Base-by-base conservation (phyloP, 352 stramenopile genomes). In the Phytophthora cryptogea region DNA sequence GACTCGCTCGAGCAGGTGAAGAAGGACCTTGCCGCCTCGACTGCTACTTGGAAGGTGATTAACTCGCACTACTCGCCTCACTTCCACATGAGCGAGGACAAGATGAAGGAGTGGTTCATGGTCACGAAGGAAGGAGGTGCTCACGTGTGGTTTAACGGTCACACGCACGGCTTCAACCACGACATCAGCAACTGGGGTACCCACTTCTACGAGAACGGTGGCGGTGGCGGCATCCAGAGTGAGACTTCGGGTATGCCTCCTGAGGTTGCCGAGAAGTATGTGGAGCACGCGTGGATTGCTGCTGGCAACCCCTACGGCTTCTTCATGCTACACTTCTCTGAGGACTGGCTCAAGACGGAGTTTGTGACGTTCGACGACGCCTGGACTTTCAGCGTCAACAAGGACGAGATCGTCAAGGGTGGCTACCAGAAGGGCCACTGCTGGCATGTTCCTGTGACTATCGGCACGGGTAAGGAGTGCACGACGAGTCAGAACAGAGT, bases 41-140 rank as follows among this genome's bases (percentile, higher is more conserved):
- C 47, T 37, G 85, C 87, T 13, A 92, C 82, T 8, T 95, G 83
- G 79, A 95, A 94, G 77, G 70, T 94, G 46, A 78, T 95, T 45
- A 95, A 94, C 72, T 93, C 87, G 66, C 87, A 95, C 73, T 95
- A 95, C 76, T 95, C 85, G 48, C 85, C 87, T 20, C 84, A 94
- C 65, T 92, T 92, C 58, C 86, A 95, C 76, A 95, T 95, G 86
- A 90, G 71, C 53, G 80, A 89, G 43, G 78, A 89, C 59, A 92
- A 92, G 76, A 94, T 95, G 84, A 90, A 94, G 68, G 75, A 85
- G 50, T 95, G 86, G 86, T 95, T 91, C 68, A 70, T 81, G 63
- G 71, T 95, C 53, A 84, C 80, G 9, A 95, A 95, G 63, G 79
- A 91, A 10, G 70, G 80, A 51, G 76, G 77, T 17, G 86, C 88